Evolutionary conservation across 768 basidiomycete genomes (phyloP), one percentile per base, ranked within the genome.

Genomic region (Podaxis carcinomalis): DNA sequence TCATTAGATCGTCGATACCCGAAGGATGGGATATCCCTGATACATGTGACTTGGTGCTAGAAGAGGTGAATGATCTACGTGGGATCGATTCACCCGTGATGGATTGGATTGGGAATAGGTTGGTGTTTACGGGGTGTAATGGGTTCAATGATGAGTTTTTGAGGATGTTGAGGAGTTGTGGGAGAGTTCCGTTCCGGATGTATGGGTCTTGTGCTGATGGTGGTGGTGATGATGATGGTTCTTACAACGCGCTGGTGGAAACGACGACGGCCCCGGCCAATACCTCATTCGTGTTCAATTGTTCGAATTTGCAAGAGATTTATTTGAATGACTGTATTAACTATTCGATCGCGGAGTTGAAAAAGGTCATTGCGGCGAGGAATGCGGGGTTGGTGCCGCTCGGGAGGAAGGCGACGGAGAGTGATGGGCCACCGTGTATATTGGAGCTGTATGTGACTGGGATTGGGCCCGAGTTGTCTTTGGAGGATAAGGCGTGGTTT

Each of bases 321-420:
- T 64, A 67, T 51, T 23, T 67, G 28, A 61, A 65, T 28, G 63
- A 67, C 42, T 67, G 66, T 32, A 51, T 44, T 10, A 65, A 67
- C 28, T 65, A 65, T 59, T 54, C 64, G n/a, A 63, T 63, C 13
- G 14, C n/a, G 3, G 66, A 54, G 13, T 42, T 67, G 19, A 56
- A 63, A 27, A 35, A 27, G 53, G 63, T 67, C 60, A 56, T 65
- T 56, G 64, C 59, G 40, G 56, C 47, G 27, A 64, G 66, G 25
- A 67, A 65, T 0, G 37, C 55, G 42, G 64, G 62, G n/a, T 50
- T 65, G 42, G 55, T 53, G 23, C 32, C 57, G 23, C n/a, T 7
- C 2, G 40, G 55, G 40, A 53, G 64, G 6, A 11, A 16, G 40
- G 64, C 56, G n/a, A 61, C 49, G 49, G 32, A 59, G 35, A 55